phyloP scores from a whole-genome alignment of 805 yeast genomes.

The Maudiozyma bulderi region DNA sequence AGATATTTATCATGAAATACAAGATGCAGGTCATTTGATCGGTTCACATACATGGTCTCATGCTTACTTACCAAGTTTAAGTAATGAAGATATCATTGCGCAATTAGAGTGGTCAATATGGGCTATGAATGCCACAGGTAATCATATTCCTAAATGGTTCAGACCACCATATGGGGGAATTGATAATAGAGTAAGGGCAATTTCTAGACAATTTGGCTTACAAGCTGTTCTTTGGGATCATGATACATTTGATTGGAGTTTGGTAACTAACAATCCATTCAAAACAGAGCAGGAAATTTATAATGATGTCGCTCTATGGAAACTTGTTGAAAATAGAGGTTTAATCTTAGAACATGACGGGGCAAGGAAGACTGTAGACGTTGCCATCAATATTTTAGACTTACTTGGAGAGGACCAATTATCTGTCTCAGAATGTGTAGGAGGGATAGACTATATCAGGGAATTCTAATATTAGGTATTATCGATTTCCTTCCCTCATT shows the following conservation, averaged over 20 bases:
- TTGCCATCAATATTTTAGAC: slow-evolving; percentile 50
- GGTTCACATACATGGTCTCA: slow-evolving; percentile 94
- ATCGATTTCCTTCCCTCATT: background rate
- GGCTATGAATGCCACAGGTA: slow-evolving; percentile 94
- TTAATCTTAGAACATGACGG: slow-evolving; percentile 85
- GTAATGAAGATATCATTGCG: slow-evolving; percentile 76
- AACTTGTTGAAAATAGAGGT: slow-evolving; percentile 37
- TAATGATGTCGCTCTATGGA: slow-evolving; percentile 49
- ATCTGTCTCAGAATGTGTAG: slow-evolving; percentile 72
- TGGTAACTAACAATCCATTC: slow-evolving; percentile 37
- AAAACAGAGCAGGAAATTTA: slow-evolving; percentile 46
- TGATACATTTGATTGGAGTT: slow-evolving; percentile 87
- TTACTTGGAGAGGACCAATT: slow-evolving; percentile 53
- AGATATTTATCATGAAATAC: slow-evolving; percentile 50
- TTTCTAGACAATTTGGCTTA: slow-evolving; percentile 76
- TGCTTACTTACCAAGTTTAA: slow-evolving; percentile 64
- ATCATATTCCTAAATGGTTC: slow-evolving; percentile 83
- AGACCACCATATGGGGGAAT: slow-evolving; percentile 96
- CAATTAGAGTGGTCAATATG: slow-evolving; percentile 92
- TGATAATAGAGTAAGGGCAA: slow-evolving; percentile 75
- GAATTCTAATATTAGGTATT: slow-evolving; percentile 6
- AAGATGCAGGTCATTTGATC: slow-evolving; percentile 60
- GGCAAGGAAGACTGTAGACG: slow-evolving; percentile 51
- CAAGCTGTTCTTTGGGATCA: slow-evolving; percentile 84
- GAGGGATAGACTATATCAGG: slow-evolving; percentile 53